These are phyloP conservation scores for Penicillium desertorum DNA, from an alignment of 495 filamentous ascomycete genomes.

Conservation along the genomic window DNA sequence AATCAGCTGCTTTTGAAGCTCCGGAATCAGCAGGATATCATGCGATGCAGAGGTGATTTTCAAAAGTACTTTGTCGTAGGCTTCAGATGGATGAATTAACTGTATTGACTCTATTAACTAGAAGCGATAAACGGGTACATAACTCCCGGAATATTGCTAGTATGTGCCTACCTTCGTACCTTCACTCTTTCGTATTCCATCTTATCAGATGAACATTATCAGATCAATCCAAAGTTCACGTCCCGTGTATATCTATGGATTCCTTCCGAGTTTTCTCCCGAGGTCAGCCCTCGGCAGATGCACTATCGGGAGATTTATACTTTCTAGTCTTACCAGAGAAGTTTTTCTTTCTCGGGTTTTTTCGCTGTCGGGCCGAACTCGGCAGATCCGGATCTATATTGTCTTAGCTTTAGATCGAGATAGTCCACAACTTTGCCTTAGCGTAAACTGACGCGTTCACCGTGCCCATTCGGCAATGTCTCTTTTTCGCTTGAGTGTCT, in stretches of 20 bases:
- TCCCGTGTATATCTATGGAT: not conserved
- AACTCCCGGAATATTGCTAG: not conserved
- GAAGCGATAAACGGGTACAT: not conserved
- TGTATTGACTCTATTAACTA: not conserved
- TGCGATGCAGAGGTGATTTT: not conserved
- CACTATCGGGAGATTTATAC: no score
- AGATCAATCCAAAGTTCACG: not conserved
- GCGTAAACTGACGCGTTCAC: no score
- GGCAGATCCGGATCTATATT: not conserved
- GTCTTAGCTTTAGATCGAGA: no score
- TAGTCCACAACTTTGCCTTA: no score
- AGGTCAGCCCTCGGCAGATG: no score
- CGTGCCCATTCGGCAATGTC: no score
- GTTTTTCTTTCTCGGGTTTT: not conserved
- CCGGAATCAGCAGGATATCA: not conserved
- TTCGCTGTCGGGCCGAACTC: not conserved
- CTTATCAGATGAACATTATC: slow-evolving; percentile 1
- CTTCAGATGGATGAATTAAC: not conserved
- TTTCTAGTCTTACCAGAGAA: no score
- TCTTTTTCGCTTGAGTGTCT: no score
- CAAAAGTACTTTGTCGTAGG: not conserved
- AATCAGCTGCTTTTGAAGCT: not conserved
- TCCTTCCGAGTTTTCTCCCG: not conserved
- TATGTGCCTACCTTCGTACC: not conserved
- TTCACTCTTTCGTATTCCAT: not conserved